A percentile compares a stretch with the other conserved stretches of the same genome.
These are phyloP conservation scores for Podospora fimiseda DNA, from an alignment of 495 filamentous ascomycete species.

Conservation along the genomic window DNA sequence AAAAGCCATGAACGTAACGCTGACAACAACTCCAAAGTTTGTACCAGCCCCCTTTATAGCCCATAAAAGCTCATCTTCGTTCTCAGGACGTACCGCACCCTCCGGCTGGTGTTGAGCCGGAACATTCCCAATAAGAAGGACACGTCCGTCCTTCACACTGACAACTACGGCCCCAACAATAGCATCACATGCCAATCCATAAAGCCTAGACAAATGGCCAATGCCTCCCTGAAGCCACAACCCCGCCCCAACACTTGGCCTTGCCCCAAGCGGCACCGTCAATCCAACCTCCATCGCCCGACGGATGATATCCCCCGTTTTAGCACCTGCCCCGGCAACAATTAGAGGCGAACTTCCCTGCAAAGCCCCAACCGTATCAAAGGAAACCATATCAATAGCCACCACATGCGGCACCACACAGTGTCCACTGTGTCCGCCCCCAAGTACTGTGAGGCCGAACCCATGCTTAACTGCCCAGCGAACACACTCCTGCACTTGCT, in stretches of 20 bases:
- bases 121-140: constrained; percentile 47
- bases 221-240: constrained; percentile 62
- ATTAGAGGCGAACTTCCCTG: constrained; percentile 32
- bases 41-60: constrained; percentile 56
- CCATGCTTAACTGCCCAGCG: constrained; percentile 51
- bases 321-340: constrained; percentile 50
- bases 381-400: constrained; percentile 19
- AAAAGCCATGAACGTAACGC: constrained; percentile 50
- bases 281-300: constrained; percentile 45
- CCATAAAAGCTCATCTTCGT: constrained; percentile 54
- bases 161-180: constrained; percentile 56
- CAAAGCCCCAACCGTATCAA: constrained; percentile 11
- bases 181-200: constrained; percentile 56
- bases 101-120: constrained; percentile 42
- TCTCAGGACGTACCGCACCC: constrained; percentile 40
- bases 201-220: constrained; percentile 50
- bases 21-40: constrained; percentile 58
- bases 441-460: constrained; percentile 46
- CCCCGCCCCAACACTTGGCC: constrained; percentile 58
- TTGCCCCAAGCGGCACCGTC: constrained; percentile 53
- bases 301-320: constrained; percentile 49
- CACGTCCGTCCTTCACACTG: constrained; percentile 45
- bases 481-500: constrained; percentile 51
- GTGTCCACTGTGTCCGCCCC: constrained; percentile 56
- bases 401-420: constrained; percentile 48